Evolutionary conservation across 306 rosid species (phyloP).

Genomic region (Begonia fuchsioides): DNA sequence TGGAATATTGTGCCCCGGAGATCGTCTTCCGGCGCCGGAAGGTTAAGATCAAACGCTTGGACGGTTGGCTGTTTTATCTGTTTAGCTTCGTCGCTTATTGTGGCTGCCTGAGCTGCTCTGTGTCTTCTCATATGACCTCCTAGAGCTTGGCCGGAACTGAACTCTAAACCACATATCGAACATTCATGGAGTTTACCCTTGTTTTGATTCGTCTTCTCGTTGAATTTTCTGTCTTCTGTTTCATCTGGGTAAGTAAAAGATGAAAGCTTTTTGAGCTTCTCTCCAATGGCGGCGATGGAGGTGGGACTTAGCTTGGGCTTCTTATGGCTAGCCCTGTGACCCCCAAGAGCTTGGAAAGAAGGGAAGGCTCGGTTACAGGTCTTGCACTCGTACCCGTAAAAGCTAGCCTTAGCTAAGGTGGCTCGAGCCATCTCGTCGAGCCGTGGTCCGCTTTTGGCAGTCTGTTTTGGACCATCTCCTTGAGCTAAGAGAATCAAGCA

Average conservation of each 20-base stretch:
- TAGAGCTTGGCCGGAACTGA: conserved; percentile 79
- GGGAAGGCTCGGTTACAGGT: conserved; percentile 74
- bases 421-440: conserved; percentile 4
- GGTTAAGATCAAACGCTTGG: conserved; percentile 67
- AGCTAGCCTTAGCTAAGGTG: conserved; percentile 13
- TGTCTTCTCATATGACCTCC: conserved; percentile 98
- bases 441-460: too few relatives aligned
- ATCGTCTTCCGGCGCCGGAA: conserved; percentile 87
- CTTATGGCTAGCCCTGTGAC: conserved; percentile 92
- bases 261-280: neutral
- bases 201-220: conserved; percentile 7
- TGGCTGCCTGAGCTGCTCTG: conserved; percentile 20
- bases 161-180: conserved; percentile 78
- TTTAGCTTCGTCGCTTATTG: conserved; percentile 2
- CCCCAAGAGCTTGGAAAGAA: conserved; percentile 98
- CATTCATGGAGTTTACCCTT: conserved; percentile 67
- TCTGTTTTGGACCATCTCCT: too few relatives aligned
- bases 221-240: conserved; percentile 11
- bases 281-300: neutral
- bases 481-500: too few relatives aligned
- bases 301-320: conserved; percentile 22
- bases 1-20: conserved; percentile 34
- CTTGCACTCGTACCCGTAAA: conserved; percentile 64
- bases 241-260: conserved; percentile 4
- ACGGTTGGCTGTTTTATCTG: conserved; percentile 12